phyloP scores from a whole-genome alignment of 495 filamentous ascomycete species.

The Massariosphaeria phaeospora region DNA sequence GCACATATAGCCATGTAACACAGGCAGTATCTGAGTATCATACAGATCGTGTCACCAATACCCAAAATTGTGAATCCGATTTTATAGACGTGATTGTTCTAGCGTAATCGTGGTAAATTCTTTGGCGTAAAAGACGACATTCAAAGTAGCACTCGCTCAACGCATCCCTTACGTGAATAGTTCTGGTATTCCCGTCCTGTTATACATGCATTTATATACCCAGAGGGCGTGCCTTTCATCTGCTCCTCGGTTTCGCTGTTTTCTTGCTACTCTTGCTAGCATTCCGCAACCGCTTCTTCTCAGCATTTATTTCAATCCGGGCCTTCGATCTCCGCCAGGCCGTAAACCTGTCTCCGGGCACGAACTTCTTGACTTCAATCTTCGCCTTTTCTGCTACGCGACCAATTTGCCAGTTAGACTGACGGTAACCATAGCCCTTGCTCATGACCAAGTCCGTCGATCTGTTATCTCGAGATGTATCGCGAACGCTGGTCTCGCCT shows the following conservation, averaged over 20 bases:
- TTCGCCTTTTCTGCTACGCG: conserved; percentile 56
- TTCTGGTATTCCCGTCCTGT: no score
- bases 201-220: no score
- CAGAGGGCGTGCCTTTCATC: no score
- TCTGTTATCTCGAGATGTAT: neutral
- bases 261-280: conserved; percentile 45
- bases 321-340: conserved; percentile 55
- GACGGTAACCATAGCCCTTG: conserved; percentile 47
- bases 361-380: conserved; percentile 49
- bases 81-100: no score
- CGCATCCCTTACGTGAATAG: no score
- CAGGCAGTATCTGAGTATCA: no score
- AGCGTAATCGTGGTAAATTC: no score
- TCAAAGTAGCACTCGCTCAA: no score
- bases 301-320: conserved; percentile 50
- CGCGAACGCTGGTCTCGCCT: neutral
- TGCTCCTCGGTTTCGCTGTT: conserved; percentile 8
- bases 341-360: conserved; percentile 54
- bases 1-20: no score
- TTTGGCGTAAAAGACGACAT: no score
- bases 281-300: conserved; percentile 56
- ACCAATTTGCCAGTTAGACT: conserved; percentile 83
- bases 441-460: conserved; percentile 7
- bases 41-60: no score
- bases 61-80: no score